phyloP scores from a whole-genome alignment of 768 basidiomycete genomes.

The Termitomyces heimii region DNA sequence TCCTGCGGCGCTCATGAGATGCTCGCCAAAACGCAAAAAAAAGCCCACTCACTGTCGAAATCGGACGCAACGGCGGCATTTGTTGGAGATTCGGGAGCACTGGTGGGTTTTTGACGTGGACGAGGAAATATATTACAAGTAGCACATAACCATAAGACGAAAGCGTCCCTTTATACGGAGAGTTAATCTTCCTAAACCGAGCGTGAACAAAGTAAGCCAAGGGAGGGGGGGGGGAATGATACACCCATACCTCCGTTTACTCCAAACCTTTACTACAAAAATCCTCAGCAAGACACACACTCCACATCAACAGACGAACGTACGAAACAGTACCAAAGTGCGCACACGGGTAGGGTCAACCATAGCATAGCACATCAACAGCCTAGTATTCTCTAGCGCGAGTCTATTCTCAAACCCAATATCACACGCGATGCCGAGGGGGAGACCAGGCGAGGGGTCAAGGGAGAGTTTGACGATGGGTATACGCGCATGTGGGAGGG shows the following conservation, averaged over 20 bases:
- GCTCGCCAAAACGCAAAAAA: background rate
- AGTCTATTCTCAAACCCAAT: constrained; percentile 98
- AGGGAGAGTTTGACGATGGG: constrained; percentile 97
- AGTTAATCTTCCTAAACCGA: constrained; percentile 84
- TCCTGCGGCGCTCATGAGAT: constrained; percentile 39
- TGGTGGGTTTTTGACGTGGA: constrained; percentile 96
- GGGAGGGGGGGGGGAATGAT: too few species aligned
- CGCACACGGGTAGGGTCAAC: constrained; percentile 91
- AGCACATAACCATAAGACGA: constrained; percentile 98
- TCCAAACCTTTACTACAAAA: constrained; percentile 92
- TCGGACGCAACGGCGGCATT: constrained; percentile 86
- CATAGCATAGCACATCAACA: constrained; percentile 96
- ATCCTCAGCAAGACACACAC: constrained; percentile 13
- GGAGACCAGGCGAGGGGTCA: constrained; percentile 75
- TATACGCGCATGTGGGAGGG: constrained; percentile 93
- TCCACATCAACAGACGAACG: constrained; percentile 31
- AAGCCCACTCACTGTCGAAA: constrained; percentile 49
- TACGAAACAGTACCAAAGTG: constrained; percentile 93
- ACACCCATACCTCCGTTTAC: constrained; percentile 88
- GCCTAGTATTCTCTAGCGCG: constrained; percentile 92
- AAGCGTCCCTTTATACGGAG: constrained; percentile 93
- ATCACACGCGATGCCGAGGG: constrained; percentile 91
- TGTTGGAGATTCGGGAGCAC: constrained; percentile 95
- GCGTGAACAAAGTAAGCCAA: background rate
- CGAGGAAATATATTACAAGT: constrained; percentile 95